Evolutionary conservation across 2,329 filamentous ascomycete genomes (phyloP).

Genomic region (Pleurostoma richardsiae): DNA sequence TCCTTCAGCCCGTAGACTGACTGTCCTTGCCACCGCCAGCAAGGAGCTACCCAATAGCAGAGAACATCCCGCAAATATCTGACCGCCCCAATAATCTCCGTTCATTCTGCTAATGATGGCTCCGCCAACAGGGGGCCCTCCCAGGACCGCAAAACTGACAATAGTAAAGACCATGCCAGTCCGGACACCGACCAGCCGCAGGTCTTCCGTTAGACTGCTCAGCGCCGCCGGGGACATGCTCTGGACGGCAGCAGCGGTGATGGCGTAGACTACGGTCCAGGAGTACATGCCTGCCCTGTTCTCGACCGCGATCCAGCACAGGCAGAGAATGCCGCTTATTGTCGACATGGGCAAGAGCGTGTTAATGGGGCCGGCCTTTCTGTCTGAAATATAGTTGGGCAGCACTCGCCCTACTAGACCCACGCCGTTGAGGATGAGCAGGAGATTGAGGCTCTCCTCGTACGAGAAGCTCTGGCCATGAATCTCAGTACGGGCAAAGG

Average conservation of each 20-base stretch:
- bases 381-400: conserved; percentile 41
- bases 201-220: conserved; percentile 42
- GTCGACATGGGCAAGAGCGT: conserved; percentile 32
- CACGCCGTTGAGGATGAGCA: conserved; percentile 49
- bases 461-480: conserved; percentile 1
- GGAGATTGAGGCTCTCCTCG: conserved; percentile 37
- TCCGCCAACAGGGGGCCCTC: conserved; percentile 49
- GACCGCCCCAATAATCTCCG: conserved; percentile 43
- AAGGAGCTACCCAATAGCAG: conserved; percentile 24
- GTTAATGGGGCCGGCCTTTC: conserved; percentile 45
- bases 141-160: conserved; percentile 46
- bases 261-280: conserved; percentile 46
- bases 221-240: conserved; percentile 46
- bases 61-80: conserved; percentile 41
- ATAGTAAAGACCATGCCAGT: conserved; percentile 48
- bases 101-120: conserved; percentile 38
- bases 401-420: conserved; percentile 42
- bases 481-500: conserved; percentile 22
- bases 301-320: conserved; percentile 43
- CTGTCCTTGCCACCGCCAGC: conserved; percentile 1
- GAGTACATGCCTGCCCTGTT: conserved; percentile 36
- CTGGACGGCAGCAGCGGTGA: conserved; percentile 44
- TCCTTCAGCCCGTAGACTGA: too few species aligned
- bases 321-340: conserved; percentile 32
- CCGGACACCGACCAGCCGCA: conserved; percentile 48